These are phyloP conservation scores for Erucastrum elatum DNA, from an alignment of 345 rosid genomes.

Conservation along the genomic window DNA sequence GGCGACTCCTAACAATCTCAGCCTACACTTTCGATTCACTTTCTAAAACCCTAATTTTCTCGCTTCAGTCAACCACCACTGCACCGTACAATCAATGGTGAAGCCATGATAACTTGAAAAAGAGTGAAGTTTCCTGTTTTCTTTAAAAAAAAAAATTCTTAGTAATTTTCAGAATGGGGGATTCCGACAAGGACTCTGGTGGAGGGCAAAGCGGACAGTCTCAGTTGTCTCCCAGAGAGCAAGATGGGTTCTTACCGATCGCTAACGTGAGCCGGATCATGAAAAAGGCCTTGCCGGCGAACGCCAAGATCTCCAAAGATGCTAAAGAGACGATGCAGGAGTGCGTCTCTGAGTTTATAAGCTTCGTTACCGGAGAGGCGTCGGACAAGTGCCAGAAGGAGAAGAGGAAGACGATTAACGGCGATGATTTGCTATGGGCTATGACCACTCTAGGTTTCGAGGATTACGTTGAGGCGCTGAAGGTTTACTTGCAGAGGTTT, in stretches of 20 bases:
- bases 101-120: conserved; percentile 22
- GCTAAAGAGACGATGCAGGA: conserved; percentile 80
- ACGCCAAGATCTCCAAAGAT: conserved; percentile 77
- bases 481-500: conserved; percentile 69
- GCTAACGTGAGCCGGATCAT: conserved; percentile 80
- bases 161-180: conserved; percentile 47
- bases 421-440: conserved; percentile 52
- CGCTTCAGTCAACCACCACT: conserved; percentile 18
- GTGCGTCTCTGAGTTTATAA: conserved; percentile 81
- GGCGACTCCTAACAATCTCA: conserved; percentile 32
- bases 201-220: conserved; percentile 46
- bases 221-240: conserved; percentile 54
- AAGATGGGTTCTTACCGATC: conserved; percentile 71
- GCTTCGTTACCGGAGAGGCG: conserved; percentile 77
- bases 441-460: conserved; percentile 79
- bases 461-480: conserved; percentile 71
- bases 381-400: conserved; percentile 80
- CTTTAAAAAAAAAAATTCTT: neutral
- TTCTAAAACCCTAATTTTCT: conserved; percentile 42
- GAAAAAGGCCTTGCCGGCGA: conserved; percentile 74
- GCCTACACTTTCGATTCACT: conserved; percentile 12
- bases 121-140: conserved; percentile 23
- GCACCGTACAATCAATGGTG: neutral
- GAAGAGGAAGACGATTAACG: conserved; percentile 80
- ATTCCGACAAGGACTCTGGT: conserved; percentile 69